phyloP scores from a whole-genome alignment of 2,329 filamentous ascomycete genomes.

The Didymella arachidicola region DNA sequence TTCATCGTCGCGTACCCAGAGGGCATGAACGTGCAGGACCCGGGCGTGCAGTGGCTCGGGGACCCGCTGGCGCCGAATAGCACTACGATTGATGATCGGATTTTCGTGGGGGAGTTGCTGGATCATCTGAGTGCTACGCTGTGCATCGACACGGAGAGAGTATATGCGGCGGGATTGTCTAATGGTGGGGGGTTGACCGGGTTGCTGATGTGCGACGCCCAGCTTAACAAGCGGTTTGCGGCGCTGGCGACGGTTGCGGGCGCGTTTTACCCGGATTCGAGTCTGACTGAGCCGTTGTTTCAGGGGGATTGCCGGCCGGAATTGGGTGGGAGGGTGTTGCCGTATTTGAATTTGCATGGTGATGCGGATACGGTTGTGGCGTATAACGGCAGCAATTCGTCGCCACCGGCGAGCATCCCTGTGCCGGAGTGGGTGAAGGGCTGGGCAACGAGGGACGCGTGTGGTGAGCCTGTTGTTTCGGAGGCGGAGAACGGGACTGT shows the following conservation, averaged over 20 bases:
- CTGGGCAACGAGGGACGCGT: conserved; percentile 26
- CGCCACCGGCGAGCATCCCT: conserved; percentile 26
- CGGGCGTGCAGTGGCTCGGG: conserved; percentile 52
- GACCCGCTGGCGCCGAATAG: conserved; percentile 48
- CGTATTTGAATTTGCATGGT: conserved; percentile 34
- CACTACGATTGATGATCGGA: conserved; percentile 51
- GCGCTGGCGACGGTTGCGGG: conserved; percentile 58
- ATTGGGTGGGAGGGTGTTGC: conserved; percentile 16
- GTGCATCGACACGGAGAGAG: conserved; percentile 54
- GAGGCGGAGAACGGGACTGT: conserved; percentile 22
- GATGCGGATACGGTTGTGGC: conserved; percentile 32
- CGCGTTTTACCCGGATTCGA: conserved; percentile 51
- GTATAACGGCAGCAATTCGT: conserved; percentile 32
- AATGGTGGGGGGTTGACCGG: conserved; percentile 63
- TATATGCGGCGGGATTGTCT: conserved; percentile 60
- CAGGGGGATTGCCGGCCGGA: conserved; percentile 19
- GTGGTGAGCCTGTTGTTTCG: not conserved
- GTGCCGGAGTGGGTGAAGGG: conserved; percentile 24
- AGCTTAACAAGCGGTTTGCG: conserved; percentile 52
- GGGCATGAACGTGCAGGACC: conserved; percentile 27
- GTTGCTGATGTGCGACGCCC: conserved; percentile 55
- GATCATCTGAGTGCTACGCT: conserved; percentile 48
- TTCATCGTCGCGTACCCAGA: conserved; percentile 34
- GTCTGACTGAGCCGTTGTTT: conserved; percentile 31
- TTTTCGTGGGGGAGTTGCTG: conserved; percentile 54